Base-by-base conservation (phyloP, 2,329 filamentous ascomycete species). In the Dothideomycetes sp. region DNA sequence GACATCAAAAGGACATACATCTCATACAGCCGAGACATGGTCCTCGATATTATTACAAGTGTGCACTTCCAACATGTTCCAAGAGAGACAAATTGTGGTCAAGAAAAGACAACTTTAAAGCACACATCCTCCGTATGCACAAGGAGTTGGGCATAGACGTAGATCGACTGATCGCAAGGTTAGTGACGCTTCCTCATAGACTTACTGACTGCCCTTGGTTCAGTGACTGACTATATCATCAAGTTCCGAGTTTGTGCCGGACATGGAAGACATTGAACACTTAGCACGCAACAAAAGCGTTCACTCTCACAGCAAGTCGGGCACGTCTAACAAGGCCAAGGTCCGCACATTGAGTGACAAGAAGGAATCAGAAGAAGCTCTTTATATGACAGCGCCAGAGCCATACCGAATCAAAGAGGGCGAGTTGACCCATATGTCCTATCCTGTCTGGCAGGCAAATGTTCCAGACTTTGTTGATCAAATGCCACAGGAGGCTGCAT, bases 21-120 rank as follows among this genome's bases (percentile, higher is more conserved):
- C 64, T 62, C 17, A 63, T 70, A 37, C 63, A 51, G 27, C 64
- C 60, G 44, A 56, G 53, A 18, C 63, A 65, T 2, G 68, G 69
- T 7, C 64, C 62, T 0, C 67, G 64, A 31, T 71, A 71, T 45
- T 67, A 67, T 27, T 84, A 72, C 48, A 71, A 68, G 42, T 91
- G 84, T 55, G 69, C 68, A 36, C 63, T 73, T 5, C 60, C 61
- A 5, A 53, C 63, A 16, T 86, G 82, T 52, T 67, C 63, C 17
- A 72, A 66, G 17, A 78, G 68, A 46, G 65, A 65, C 1, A 94
- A 93, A 57, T 64, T 71, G 24, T 94, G 84, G 84, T 81, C 82
- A 1, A 75, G 88, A 16, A 68, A 80, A 36, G 88, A 95, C 59
- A 95, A 95, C 54, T 94, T 94, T 58, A 80, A 80, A 46, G 77